phyloP scores from a whole-genome alignment of 2,329 filamentous ascomycete genomes.

The Beauveria sp. region DNA sequence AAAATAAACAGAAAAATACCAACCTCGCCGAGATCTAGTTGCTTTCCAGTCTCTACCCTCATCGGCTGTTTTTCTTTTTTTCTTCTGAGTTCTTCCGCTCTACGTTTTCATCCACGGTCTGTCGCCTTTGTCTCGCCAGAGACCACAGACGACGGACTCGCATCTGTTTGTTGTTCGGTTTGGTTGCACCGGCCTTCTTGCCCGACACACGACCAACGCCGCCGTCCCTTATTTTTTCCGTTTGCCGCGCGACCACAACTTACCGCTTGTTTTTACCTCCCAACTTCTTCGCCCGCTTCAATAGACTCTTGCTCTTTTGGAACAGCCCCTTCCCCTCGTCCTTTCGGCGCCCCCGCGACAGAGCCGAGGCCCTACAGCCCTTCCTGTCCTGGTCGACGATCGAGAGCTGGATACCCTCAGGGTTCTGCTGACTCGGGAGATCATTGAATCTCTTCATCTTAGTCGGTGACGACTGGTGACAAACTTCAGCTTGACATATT shows the following conservation, averaged over 20 bases:
- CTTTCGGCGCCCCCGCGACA: neutral
- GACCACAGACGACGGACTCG: neutral
- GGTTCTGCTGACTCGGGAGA: constrained; percentile 13
- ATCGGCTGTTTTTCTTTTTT: neutral
- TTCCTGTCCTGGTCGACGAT: constrained; percentile 13
- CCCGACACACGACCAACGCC: constrained; percentile 1
- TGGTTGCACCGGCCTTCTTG: neutral
- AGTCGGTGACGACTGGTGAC: constrained; percentile 7
- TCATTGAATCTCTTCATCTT: constrained; percentile 9
- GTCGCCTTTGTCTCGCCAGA: neutral
- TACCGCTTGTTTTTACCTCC: neutral
- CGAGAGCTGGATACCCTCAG: constrained; percentile 11
- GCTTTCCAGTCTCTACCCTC: constrained; percentile 1
- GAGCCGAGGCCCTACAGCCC: neutral
- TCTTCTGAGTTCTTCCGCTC: neutral
- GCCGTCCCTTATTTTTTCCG: constrained; percentile 1
- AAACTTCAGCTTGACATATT: neutral
- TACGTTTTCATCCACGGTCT: neutral
- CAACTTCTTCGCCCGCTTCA: neutral
- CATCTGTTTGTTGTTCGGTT: constrained; percentile 6
- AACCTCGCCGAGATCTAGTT: neutral
- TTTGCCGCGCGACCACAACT: constrained; percentile 4
- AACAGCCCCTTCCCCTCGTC: neutral
- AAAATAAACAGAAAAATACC: neutral
- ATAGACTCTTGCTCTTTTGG: neutral